Base-by-base conservation (phyloP, 805 yeast genomes). In the Brettanomyces custersianus region DNA sequence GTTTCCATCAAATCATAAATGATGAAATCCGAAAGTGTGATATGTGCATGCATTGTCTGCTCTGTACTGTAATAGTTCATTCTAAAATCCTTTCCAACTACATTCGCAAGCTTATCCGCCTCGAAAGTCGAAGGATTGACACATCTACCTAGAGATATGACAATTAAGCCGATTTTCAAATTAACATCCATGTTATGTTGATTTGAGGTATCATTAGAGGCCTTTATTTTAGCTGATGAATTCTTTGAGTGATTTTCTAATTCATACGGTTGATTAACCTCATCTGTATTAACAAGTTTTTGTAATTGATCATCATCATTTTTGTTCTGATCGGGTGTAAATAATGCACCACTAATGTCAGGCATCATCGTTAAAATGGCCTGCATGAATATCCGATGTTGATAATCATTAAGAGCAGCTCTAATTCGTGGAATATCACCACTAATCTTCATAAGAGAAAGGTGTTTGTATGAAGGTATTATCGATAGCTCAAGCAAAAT, bases 371-470 rank as follows among this genome's bases (percentile, higher is more conserved):
- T 70, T 34, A 80, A 81, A 23, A 90, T 62, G 30, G 90, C 61
- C 39, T 77, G 75, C 90, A 92, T 79, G 49, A 92, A 63, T 1
- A 86, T 75, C 55, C 86, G 83, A 60, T 94, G 94, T 54, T 94
- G 96, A 48, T 77, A 81, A 53, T 92, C 97, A 46, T 84, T 84
- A 49, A 92, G 54, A 21, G 82, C 70, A 4, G 92, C 76, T 21
- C 68, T 67, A 41, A 94, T 68, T 22, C 62, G 62, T 0, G 96
- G 94, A 11, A 92, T 70, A 40, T 76, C 75, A 11, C 92, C 96
- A 21, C 84, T 74, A 2, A 88, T 65, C 50, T 72, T 77, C 42
- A 86, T 64, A 44, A 72, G 72, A 0, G 97, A 80, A 29, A 92
- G 63, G 43, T 77, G 77, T 21, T 72, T 63, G 3, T 90, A 92